These are phyloP conservation scores for Alternaria tenuissima DNA, from an alignment of 2,329 filamentous ascomycete species.

Conservation along the genomic window DNA sequence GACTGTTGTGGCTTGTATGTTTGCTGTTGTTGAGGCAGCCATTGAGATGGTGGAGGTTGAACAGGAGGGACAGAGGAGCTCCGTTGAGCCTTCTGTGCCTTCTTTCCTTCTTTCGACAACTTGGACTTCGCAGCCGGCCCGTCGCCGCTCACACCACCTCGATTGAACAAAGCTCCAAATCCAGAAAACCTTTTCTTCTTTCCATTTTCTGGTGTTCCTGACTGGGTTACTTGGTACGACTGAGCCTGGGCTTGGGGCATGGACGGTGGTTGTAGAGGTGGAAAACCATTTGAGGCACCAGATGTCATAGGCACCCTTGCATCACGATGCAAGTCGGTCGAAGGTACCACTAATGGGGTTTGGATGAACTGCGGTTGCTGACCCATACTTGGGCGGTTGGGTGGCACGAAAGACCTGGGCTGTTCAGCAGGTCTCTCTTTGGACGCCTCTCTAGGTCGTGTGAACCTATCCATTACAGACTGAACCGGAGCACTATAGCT, in stretches of 20 bases:
- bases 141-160: conserved; percentile 46
- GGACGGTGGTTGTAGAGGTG: conserved; percentile 29
- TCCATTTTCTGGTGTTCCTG: conserved; percentile 32
- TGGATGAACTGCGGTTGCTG: conserved; percentile 43
- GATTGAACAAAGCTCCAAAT: conserved; percentile 55
- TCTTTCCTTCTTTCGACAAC: conserved; percentile 50
- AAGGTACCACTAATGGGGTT: conserved; percentile 39
- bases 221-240: conserved; percentile 21
- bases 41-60: conserved; percentile 21
- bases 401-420: conserved; percentile 17
- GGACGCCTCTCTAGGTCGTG: conserved; percentile 31
- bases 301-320: conserved; percentile 34
- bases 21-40: conserved; percentile 30
- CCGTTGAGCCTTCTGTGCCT: conserved; percentile 43
- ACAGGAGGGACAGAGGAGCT: conserved; percentile 28
- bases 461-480: conserved; percentile 35
- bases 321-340: conserved; percentile 40
- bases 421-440: conserved; percentile 25
- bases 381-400: conserved; percentile 37
- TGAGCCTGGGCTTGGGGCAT: conserved; percentile 19
- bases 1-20: conserved; percentile 28
- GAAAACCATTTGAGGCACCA: conserved; percentile 32
- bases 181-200: conserved; percentile 58
- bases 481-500: conserved; percentile 34
- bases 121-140: conserved; percentile 41